Conservation (phyloP, 1,284 basidiomycete species). For the Gymnopus androsaceus region DNA sequence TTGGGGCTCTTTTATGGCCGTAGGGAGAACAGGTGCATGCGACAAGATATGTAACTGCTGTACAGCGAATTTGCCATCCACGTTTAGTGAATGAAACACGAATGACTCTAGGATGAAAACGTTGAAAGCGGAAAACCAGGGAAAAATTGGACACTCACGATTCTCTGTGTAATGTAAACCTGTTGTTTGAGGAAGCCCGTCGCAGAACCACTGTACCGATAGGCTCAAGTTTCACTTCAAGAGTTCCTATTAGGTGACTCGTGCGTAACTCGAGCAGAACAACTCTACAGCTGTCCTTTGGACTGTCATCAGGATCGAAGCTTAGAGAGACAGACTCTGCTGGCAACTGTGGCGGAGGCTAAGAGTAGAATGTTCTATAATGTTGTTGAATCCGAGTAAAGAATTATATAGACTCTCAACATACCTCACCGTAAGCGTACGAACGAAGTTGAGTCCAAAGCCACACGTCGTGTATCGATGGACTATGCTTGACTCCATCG, state of each 20-base stretch:
- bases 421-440: conserved; percentile 47
- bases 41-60: conserved; percentile 35
- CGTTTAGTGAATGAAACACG: conserved; percentile 29
- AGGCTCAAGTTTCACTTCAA: conserved; percentile 43
- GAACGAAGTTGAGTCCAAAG: conserved; percentile 48
- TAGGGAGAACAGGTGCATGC: conserved; percentile 17
- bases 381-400: conserved; percentile 11
- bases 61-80: conserved; percentile 35
- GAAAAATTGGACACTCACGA: conserved; percentile 37
- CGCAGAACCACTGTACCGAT: conserved; percentile 58
- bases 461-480: conserved; percentile 43
- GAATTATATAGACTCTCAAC: background rate
- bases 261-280: conserved; percentile 48
- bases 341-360: conserved; percentile 37
- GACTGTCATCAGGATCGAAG: conserved; percentile 36
- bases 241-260: conserved; percentile 35
- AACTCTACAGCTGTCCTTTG: conserved; percentile 43
- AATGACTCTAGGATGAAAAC: conserved; percentile 22
- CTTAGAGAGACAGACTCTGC: conserved; percentile 17
- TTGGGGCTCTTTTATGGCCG: conserved; percentile 21
- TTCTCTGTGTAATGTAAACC: conserved; percentile 46
- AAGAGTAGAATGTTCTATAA: conserved; percentile 41
- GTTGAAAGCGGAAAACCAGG: conserved; percentile 7
- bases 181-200: conserved; percentile 46
- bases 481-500: conserved; percentile 28